Evolutionary conservation across 805 yeast species (phyloP).

Genomic region (Starmera pachycereana): DNA sequence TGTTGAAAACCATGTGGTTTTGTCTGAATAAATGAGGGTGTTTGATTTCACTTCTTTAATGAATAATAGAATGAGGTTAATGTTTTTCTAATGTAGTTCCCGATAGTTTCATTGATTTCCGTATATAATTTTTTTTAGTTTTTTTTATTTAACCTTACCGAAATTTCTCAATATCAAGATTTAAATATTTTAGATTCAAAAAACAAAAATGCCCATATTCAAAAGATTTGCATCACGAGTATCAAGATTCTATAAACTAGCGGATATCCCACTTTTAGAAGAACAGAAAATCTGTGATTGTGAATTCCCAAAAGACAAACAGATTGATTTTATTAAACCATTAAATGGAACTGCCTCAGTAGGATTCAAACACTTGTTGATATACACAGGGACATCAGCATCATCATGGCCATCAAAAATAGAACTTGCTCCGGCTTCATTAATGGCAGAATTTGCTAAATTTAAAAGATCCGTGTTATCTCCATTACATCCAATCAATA

Average conservation of each 20-base stretch:
- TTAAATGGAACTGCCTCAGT: conserved; percentile 38
- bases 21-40: conserved; percentile 1
- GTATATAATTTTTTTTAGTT: too few relatives aligned
- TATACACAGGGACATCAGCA: conserved; percentile 34
- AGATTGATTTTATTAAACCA: conserved; percentile 27
- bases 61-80: too few relatives aligned
- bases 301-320: conserved; percentile 31
- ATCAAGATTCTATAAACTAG: too few relatives aligned
- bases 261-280: background rate
- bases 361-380: conserved; percentile 47
- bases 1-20: conserved; percentile 10
- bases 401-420: conserved; percentile 31
- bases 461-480: conserved; percentile 25
- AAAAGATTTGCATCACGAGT: too few relatives aligned
- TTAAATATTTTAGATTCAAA: too few relatives aligned
- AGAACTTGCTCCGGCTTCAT: conserved; percentile 35
- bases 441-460: conserved; percentile 29
- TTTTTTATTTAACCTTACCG: too few relatives aligned
- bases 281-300: conserved; percentile 37
- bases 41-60: background rate
- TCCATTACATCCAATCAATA: conserved; percentile 38
- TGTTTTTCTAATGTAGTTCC: too few relatives aligned
- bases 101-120: too few relatives aligned
- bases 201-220: too few relatives aligned
- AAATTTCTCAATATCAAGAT: too few relatives aligned